Evolutionary conservation across 2,329 filamentous ascomycete genomes (phyloP), one percentile per base, ranked within the genome.

Genomic region (Alternaria triticina): DNA sequence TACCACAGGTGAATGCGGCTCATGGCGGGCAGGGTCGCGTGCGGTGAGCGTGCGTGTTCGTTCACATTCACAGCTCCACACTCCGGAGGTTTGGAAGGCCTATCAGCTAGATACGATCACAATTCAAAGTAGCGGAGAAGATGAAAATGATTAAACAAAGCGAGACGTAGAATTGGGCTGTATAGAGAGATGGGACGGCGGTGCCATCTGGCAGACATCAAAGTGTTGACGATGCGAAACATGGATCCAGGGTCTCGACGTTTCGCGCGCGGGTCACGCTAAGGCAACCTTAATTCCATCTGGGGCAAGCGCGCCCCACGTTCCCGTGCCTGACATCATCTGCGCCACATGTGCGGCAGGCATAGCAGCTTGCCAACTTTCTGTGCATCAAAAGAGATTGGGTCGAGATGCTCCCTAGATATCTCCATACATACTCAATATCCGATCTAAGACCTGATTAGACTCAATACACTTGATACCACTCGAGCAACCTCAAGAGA

Each of bases 271-370:
- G 40, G 62, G 64, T 54, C 47, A 46, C 57, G 67, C 72, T 72
- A 74, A 68, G 65, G 67, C 69, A 71, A 69, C 70, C 65, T 70
- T 73, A 70, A 59, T 62, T 62, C 28, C 59, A 62, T 17, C 27
- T 45, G 43, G 64, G 66, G 50, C 65, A 73, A 71, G 66, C 47
- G 43, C 55, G 47, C 59, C 55, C 61, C 63, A 50, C 65, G 36
- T 59, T 62, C 51, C 64, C 64, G 66, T 67, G 65, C 65, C 64
- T 73, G 71, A 72, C 69, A 72, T 73, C 71, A 73, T 73, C 54
- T 64, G 63, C 69, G 65, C 67, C 64, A 71, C 68, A 54, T 23
- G 44, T 22, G 20, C n/a, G 28, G 46, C 59, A 30, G 60, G 58
- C 62, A 66, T 49, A 59, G 36, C 43, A 44, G 59, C 27, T 54